phyloP scores from a whole-genome alignment of 2,329 filamentous ascomycete species.

The Amesomyces nigricolor region DNA sequence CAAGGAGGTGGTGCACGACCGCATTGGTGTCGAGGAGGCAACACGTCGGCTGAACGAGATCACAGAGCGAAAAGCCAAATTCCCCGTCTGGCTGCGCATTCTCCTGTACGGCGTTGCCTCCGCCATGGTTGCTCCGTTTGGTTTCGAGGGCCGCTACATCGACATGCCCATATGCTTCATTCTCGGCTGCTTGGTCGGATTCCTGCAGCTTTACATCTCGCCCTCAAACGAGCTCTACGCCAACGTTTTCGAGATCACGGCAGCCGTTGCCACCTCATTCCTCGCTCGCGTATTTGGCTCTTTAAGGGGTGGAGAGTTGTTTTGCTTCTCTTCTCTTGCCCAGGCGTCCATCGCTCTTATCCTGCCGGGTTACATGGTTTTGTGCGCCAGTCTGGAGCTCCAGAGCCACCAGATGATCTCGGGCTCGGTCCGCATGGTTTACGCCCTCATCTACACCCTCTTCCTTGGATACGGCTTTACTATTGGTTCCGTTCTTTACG shows the following conservation, averaged over 20 bases:
- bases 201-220: constrained; percentile 68
- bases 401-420: constrained; percentile 65
- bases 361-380: constrained; percentile 65
- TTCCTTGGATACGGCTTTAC: constrained; percentile 70
- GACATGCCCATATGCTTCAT: constrained; percentile 74
- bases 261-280: constrained; percentile 60
- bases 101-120: constrained; percentile 71
- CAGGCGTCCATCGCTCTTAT: constrained; percentile 73
- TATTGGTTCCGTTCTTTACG: constrained; percentile 59
- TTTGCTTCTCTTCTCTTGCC: constrained; percentile 67
- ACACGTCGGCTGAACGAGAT: constrained; percentile 55
- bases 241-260: constrained; percentile 43
- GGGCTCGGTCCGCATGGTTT: constrained; percentile 68
- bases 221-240: constrained; percentile 61
- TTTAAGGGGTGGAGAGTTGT: constrained; percentile 51
- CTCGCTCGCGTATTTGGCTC: constrained; percentile 64
- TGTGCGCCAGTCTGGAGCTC: constrained; percentile 53
- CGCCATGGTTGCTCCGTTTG: constrained; percentile 71
- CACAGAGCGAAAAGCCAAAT: constrained; percentile 42
- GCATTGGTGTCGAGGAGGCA: constrained; percentile 66
- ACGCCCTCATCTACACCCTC: constrained; percentile 67
- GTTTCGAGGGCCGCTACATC: constrained; percentile 69
- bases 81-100: constrained; percentile 50
- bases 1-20: constrained; percentile 75
- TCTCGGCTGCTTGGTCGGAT: constrained; percentile 67